These are phyloP conservation scores for Ramularia collo-cygni DNA, from an alignment of 2,329 filamentous ascomycete genomes.

Conservation along the genomic window DNA sequence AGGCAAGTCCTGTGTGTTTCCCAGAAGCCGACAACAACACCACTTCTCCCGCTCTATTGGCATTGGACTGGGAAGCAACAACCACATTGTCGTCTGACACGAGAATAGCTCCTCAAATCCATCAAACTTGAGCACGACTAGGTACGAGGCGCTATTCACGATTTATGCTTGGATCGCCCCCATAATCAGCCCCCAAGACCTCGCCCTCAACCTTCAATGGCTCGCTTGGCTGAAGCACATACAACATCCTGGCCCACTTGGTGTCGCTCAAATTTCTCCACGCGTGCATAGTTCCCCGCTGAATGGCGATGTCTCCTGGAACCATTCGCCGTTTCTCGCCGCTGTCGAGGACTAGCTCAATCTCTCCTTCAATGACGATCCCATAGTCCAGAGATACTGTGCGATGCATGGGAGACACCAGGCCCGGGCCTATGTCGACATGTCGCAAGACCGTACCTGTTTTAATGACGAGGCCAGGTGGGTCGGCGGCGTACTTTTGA, in stretches of 20 bases:
- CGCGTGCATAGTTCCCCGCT: constrained; percentile 30
- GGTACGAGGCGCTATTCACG: too few relatives aligned
- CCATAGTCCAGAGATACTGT: constrained; percentile 31
- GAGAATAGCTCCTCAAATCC: too few relatives aligned
- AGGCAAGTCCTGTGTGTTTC: too few relatives aligned
- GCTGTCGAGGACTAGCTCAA: constrained; percentile 28
- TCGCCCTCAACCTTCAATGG: constrained; percentile 21
- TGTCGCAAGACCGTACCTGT: constrained; percentile 40
- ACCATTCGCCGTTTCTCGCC: constrained; percentile 27
- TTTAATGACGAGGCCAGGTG: constrained; percentile 45
- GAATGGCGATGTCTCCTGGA: constrained; percentile 27
- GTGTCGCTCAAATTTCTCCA: constrained; percentile 28
- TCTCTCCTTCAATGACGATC: constrained; percentile 27
- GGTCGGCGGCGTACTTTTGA: constrained; percentile 34
- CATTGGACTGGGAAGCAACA: too few relatives aligned
- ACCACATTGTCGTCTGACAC: too few relatives aligned
- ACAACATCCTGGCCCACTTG: constrained; percentile 29
- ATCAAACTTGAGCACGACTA: too few relatives aligned
- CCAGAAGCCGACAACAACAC: too few relatives aligned
- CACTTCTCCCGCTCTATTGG: too few relatives aligned
- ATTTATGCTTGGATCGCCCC: constrained; percentile 5
- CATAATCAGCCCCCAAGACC: constrained; percentile 25
- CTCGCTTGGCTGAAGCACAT: constrained; percentile 25
- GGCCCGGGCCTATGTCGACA: constrained; percentile 22
- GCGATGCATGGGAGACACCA: constrained; percentile 26